Conservation (phyloP, 1,284 basidiomycete genomes). For the Apiotrichum porosum region DNA sequence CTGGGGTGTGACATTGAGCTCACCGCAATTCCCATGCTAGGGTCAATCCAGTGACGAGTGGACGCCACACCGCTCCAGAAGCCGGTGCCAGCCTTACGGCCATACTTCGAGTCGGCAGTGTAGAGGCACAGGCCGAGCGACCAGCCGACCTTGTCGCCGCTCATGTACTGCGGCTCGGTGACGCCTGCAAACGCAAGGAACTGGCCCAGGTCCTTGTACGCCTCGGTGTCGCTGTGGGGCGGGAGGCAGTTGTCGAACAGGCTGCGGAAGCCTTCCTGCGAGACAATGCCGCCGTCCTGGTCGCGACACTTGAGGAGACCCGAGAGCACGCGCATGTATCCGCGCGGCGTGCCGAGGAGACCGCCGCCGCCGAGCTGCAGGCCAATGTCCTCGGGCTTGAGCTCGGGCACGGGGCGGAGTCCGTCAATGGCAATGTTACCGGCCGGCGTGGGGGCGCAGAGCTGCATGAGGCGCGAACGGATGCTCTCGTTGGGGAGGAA, state of each 20-base stretch:
- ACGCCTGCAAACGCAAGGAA: constrained; percentile 3
- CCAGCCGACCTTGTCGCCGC: constrained; percentile 2
- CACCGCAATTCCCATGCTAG: constrained; percentile 17
- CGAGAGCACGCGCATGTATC: constrained; percentile 30
- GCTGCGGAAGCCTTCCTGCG: constrained; percentile 15
- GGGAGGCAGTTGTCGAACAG: constrained; percentile 25
- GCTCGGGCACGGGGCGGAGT: constrained; percentile 22
- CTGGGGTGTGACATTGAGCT: too few species aligned
- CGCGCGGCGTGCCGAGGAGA: constrained; percentile 30
- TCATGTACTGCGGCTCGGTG: background rate
- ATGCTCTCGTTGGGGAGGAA: constrained; percentile 29
- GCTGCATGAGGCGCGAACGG: constrained; percentile 13
- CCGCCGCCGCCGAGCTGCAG: constrained; percentile 33
- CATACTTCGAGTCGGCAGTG: constrained; percentile 5
- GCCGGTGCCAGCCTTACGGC: constrained; percentile 23
- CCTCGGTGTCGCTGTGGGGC: constrained; percentile 1
- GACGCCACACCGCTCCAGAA: constrained; percentile 15
- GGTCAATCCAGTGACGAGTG: constrained; percentile 34
- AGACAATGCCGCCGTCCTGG: constrained; percentile 11
- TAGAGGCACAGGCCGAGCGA: constrained; percentile 16
- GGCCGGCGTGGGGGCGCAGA: constrained; percentile 12
- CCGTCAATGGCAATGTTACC: too few species aligned
- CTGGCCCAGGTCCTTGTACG: constrained; percentile 10
- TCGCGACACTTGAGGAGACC: constrained; percentile 22
- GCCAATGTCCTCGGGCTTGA: constrained; percentile 8